Evolutionary conservation across 441 rosid species (phyloP), one percentile per base, ranked within the genome.

Genomic region (Corymbia citriodora): DNA sequence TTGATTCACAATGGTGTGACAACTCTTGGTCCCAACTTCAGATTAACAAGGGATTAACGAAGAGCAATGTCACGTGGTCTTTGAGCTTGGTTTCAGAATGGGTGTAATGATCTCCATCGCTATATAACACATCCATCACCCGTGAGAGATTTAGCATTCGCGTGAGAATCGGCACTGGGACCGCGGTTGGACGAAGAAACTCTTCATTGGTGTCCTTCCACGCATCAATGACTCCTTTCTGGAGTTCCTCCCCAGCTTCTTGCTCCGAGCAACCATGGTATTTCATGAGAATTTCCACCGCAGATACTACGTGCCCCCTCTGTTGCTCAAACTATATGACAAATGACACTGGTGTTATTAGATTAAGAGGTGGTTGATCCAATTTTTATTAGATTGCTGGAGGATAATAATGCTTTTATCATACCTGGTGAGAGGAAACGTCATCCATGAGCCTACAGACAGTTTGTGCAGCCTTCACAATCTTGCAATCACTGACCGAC

Each of bases 181-280:
- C 1, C 3, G 5, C 8, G 17, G 70, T 63, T 63, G 70, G 70
- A 13, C 9, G 18, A 63, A 63, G 70, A 63, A 29, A 63, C 70
- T 63, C 70, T 13, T 63, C 70, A 13, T 63, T 29, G 33, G 3
- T 29, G 70, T 63, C 70, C 18, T 63, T 63, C 70, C 70, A 63
- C 7, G 17, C 33, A 29, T 63, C 70, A 12, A 3, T 29, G 70
- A 63, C 17, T 63, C 33, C 4, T 63, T 63, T 27, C 2, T 6
- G 70, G 70, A 29, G 70, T 63, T 29, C 70, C 70, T 13, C 33
- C 70, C 1, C 0, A 6, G 18, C 18, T 63, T 63, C 70, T 9
- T 12, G 18, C 33, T 63, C 2, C 0, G 4, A 63, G 33, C 13
- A 0, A 9, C 18, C 33, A 12, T 3, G 33, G 2, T 29, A 13